Conservation (phyloP, 1,284 basidiomycete genomes). For the Lignosus rhinocerotis region DNA sequence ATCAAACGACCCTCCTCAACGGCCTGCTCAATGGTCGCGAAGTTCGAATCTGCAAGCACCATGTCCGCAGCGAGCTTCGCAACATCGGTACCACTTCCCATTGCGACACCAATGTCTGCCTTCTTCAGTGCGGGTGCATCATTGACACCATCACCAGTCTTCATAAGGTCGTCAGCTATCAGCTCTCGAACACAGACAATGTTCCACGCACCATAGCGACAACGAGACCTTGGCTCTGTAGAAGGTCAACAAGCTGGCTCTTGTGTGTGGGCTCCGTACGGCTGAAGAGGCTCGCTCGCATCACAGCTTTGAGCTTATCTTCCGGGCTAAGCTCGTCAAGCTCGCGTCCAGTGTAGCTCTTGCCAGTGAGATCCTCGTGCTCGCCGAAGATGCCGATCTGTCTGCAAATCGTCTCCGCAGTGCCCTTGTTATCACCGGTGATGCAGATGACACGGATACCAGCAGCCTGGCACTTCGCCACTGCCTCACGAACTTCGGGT, state of each 20-base stretch:
- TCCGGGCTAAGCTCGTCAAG: conserved; percentile 80
- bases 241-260: conserved; percentile 89
- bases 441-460: conserved; percentile 98
- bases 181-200: not conserved
- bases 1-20: conserved; percentile 97
- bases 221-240: conserved; percentile 91
- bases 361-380: conserved; percentile 82
- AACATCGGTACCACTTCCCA: conserved; percentile 98
- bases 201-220: conserved; percentile 87
- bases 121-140: conserved; percentile 96
- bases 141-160: conserved; percentile 95
- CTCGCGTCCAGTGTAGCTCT: conserved; percentile 94
- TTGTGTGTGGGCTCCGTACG: conserved; percentile 97
- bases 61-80: conserved; percentile 98
- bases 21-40: conserved; percentile 91
- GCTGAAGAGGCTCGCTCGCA: conserved; percentile 86
- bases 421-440: conserved; percentile 98
- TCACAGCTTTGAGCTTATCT: conserved; percentile 84
- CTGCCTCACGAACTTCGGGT: conserved; percentile 87
- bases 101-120: conserved; percentile 98
- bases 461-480: conserved; percentile 89
- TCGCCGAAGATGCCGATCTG: conserved; percentile 92
- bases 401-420: conserved; percentile 95
- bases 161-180: conserved; percentile 13
- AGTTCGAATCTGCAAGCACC: conserved; percentile 89